Evolutionary conservation across 441 rosid genomes (phyloP), one percentile per base, ranked within the genome.

Genomic region (Hura crepitans): DNA sequence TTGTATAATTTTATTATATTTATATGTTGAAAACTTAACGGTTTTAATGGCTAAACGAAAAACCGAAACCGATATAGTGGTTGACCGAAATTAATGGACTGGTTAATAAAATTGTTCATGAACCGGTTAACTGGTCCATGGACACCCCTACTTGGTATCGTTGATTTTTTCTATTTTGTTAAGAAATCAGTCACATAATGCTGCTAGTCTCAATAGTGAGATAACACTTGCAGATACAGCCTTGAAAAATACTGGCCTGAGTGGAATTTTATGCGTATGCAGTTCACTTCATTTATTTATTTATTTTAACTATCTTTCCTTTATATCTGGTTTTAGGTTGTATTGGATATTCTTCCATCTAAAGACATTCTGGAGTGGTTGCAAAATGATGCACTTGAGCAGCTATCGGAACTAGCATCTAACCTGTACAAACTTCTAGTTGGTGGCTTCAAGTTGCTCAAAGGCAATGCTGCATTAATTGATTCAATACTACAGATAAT

Each of bases 331-430:
- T 11, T 77, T 63, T 81, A 95, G 99, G 86, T 89, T 70, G 85
- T 83, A 65, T 69, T 61, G 55, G 80, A 72, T 73, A 79, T 78
- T 68, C 78, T 88, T 68, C 82, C 84, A 72, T 86, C 80, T 67
- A 78, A 85, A 78, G 83, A 77, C 79, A 77, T 86, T 51, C 49
- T 65, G 4, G 89, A 89, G 75, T 95, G 98, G 98, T 79, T 95
- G 81, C 91, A 87, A 78, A 77, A 82, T 60, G 72, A 70, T 75
- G 84, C 96, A 74, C 85, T 92, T 31, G 97, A 95, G 83, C 95
- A 84, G 86, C 83, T 92, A 68, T 82, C 78, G 75, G 95, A 84
- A 66, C 76, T 95, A 56, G 78, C 93, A 35, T 84, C 88, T 75
- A 85, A 82, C 80, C 81, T 95, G 66, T 81, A 72, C 84, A 82